Evolutionary conservation across 1,139 yeast species (phyloP).

Genomic region (Pneumocystis canis): DNA sequence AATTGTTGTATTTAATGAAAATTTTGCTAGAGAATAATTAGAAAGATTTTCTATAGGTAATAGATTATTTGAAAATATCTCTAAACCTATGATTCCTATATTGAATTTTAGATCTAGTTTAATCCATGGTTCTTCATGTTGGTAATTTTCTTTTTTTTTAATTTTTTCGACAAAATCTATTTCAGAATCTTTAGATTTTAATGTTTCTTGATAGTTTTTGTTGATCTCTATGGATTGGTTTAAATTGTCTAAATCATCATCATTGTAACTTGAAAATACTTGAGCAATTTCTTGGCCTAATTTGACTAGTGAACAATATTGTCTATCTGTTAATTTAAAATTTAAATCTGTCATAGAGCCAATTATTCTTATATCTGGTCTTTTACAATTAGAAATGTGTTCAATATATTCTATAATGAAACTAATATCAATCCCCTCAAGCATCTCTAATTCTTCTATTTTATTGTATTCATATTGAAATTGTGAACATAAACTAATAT

Average conservation of each 20-base stretch:
- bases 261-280: conserved; percentile 32
- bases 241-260: conserved; percentile 19
- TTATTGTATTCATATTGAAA: conserved; percentile 36
- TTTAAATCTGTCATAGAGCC: conserved; percentile 58
- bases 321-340: conserved; percentile 62
- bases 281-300: conserved; percentile 44
- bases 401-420: conserved; percentile 48
- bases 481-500: conserved; percentile 48
- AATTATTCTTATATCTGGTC: conserved; percentile 40
- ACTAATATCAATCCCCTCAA: conserved; percentile 51
- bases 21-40: conserved; percentile 40
- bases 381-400: conserved; percentile 24
- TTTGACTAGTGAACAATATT: conserved; percentile 44
- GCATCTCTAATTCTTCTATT: conserved; percentile 46
- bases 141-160: background rate
- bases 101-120: conserved; percentile 40
- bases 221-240: background rate
- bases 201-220: background rate
- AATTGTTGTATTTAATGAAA: conserved; percentile 48
- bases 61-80: conserved; percentile 46
- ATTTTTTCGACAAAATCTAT: background rate
- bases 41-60: conserved; percentile 24
- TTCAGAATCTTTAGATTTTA: background rate
- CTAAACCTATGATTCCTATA: conserved; percentile 50
- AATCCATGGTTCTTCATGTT: background rate